Conservation (phyloP, 805 yeast genomes). For the Osmozyma mogii region DNA sequence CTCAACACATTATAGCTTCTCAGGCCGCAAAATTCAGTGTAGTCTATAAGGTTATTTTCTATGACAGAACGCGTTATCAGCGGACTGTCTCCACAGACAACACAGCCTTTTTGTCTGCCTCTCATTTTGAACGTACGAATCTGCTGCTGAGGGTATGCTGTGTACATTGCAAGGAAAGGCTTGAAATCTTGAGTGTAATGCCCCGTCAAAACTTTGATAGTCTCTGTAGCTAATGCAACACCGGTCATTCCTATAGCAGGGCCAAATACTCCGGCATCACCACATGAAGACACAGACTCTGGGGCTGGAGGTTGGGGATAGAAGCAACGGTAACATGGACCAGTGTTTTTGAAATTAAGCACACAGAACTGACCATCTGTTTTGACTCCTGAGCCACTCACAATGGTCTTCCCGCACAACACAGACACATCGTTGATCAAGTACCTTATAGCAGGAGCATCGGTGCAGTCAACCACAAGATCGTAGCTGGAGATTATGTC, state of each 20-base stretch:
- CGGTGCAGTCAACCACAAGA: slow-evolving; percentile 86
- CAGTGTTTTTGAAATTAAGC: slow-evolving; percentile 53
- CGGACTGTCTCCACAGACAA: slow-evolving; percentile 53
- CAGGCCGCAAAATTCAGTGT: slow-evolving; percentile 69
- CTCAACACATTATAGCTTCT: slow-evolving; percentile 38
- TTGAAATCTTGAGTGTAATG: slow-evolving; percentile 44
- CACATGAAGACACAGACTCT: slow-evolving; percentile 71
- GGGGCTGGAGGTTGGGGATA: slow-evolving; percentile 89
- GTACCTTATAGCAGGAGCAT: slow-evolving; percentile 82
- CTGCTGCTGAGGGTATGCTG: slow-evolving; percentile 59
- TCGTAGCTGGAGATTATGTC: slow-evolving; percentile 60
- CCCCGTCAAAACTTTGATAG: slow-evolving; percentile 64
- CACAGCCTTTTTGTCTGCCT: slow-evolving; percentile 50
- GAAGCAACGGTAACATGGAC: slow-evolving; percentile 94
- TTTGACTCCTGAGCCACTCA: slow-evolving; percentile 87
- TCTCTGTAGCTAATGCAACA: slow-evolving; percentile 78
- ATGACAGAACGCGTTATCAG: slow-evolving; percentile 42
- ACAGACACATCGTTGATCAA: slow-evolving; percentile 82
- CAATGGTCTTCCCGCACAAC: slow-evolving; percentile 55
- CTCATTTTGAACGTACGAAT: slow-evolving; percentile 77
- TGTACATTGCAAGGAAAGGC: slow-evolving; percentile 64
- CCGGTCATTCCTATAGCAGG: slow-evolving; percentile 96
- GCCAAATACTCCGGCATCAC: slow-evolving; percentile 91
- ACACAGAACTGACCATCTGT: slow-evolving; percentile 87
- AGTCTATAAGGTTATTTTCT: slow-evolving; percentile 44